These are phyloP conservation scores for Alternaria panax DNA, from an alignment of 2,329 filamentous ascomycete genomes.

Conservation along the genomic window DNA sequence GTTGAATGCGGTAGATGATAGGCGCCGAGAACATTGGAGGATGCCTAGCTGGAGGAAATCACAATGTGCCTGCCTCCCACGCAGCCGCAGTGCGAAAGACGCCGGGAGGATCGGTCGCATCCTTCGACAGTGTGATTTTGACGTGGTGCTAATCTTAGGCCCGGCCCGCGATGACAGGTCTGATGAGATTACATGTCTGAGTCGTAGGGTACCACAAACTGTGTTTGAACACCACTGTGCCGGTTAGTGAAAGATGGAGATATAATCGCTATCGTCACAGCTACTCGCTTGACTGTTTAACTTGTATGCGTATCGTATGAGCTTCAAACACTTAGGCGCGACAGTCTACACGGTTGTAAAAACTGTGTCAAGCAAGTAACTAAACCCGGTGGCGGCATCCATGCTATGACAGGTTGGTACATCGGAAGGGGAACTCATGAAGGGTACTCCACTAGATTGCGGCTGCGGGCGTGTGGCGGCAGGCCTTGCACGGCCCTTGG, in stretches of 20 bases:
- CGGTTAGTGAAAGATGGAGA: not conserved
- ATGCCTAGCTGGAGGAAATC: not conserved
- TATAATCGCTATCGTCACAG: not conserved
- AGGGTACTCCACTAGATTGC: slow-evolving; percentile 5
- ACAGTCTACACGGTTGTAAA: not conserved
- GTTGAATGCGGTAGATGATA: not conserved
- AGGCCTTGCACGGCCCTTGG: slow-evolving; percentile 20
- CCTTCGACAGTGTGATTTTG: not conserved
- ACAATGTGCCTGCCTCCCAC: not conserved
- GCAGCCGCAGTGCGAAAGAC: not conserved
- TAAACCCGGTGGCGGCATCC: not conserved
- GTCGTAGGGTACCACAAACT: not conserved
- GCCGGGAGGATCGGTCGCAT: not conserved
- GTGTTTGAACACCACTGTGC: not conserved
- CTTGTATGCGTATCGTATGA: not conserved
- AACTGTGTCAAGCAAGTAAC: not conserved
- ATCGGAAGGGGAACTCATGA: not conserved
- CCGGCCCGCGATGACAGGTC: not conserved
- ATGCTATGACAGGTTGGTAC: not conserved
- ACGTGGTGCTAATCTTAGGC: not conserved
- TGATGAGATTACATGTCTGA: not conserved
- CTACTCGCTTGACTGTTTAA: not conserved
- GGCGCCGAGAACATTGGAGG: not conserved
- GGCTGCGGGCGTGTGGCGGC: slow-evolving; percentile 2
- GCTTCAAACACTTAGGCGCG: not conserved